Conservation (phyloP, 2,329 filamentous ascomycete species). For the Penicillium sp. region DNA sequence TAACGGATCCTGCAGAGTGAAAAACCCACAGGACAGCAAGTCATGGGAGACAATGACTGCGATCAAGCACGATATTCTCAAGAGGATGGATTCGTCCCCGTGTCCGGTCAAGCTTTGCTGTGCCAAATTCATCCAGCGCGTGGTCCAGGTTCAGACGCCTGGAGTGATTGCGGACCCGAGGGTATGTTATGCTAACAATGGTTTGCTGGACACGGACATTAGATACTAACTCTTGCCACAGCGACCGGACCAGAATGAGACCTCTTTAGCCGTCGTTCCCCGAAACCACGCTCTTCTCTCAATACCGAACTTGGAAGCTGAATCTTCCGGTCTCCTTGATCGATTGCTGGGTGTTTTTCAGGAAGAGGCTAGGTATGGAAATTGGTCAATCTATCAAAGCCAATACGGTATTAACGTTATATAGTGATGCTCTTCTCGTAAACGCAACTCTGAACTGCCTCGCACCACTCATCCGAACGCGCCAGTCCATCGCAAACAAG, state of each 20-base stretch:
- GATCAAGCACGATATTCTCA: conserved; percentile 85
- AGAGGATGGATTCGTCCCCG: conserved; percentile 76
- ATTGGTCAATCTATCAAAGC: neutral
- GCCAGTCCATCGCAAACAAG: conserved; percentile 76
- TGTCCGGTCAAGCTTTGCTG: conserved; percentile 84
- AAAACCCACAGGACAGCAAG: conserved; percentile 74
- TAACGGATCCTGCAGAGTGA: conserved; percentile 61
- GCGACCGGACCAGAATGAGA: conserved; percentile 72
- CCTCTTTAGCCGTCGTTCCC: conserved; percentile 81
- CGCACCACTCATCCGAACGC: conserved; percentile 74
- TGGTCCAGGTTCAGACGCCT: conserved; percentile 88
- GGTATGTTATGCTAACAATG: conserved; percentile 51
- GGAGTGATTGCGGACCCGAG: conserved; percentile 75
- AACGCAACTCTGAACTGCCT: conserved; percentile 90
- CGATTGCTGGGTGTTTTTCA: conserved; percentile 80
- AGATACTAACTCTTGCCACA: conserved; percentile 33
- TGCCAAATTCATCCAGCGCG: conserved; percentile 93
- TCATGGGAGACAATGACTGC: conserved; percentile 84
- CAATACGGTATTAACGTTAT: conserved; percentile 6
- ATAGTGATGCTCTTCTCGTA: conserved; percentile 78
- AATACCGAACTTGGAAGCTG: conserved; percentile 79
- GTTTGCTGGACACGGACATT: neutral
- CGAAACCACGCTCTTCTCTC: conserved; percentile 77
- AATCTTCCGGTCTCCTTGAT: conserved; percentile 86
- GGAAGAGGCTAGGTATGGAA: conserved; percentile 69